Conservation (phyloP, 495 filamentous ascomycete genomes). For the Elasticomyces elasticus region DNA sequence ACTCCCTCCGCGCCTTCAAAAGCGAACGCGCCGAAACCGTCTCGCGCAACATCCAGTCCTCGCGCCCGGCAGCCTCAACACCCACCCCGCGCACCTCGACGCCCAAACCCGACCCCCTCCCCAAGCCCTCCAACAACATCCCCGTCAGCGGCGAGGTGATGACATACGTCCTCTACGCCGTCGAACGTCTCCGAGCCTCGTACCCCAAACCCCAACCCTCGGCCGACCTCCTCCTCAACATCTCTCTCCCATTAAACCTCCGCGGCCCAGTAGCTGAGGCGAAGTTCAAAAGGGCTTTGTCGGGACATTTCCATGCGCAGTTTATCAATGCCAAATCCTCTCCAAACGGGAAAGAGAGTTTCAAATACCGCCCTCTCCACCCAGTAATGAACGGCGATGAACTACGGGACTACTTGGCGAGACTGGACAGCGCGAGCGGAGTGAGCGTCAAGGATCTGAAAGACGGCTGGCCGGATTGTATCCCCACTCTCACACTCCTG, state of each 20-base stretch:
- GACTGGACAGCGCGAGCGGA: constrained; percentile 68
- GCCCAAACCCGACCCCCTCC: constrained; percentile 29
- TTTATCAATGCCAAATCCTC: constrained; percentile 51
- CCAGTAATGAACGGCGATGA: constrained; percentile 64
- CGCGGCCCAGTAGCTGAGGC: constrained; percentile 8
- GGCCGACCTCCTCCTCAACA: constrained; percentile 62
- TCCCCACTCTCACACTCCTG: constrained; percentile 63
- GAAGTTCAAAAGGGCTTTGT: constrained; percentile 32
- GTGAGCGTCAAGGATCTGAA: constrained; percentile 78
- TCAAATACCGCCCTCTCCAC: constrained; percentile 67
- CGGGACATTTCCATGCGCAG: constrained; percentile 55
- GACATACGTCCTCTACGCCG: constrained; percentile 73
- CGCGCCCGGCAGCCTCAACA: constrained; percentile 12
- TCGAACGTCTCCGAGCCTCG: constrained; percentile 75
- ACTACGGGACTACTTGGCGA: constrained; percentile 69
- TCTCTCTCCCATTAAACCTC: constrained; percentile 43
- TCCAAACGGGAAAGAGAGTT: constrained; percentile 50
- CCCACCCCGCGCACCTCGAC: constrained; percentile 15
- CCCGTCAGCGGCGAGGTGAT: constrained; percentile 56
- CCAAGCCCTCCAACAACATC: constrained; percentile 12
- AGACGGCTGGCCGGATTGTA: constrained; percentile 84
- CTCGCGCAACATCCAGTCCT: constrained; percentile 13
- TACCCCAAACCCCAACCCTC: constrained; percentile 54
- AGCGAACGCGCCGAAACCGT: constrained; percentile 21
- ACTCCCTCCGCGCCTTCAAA: constrained; percentile 12